These are phyloP conservation scores for Acacia pycnantha DNA, from an alignment of 331 rosid genomes.

Conservation along the genomic window DNA sequence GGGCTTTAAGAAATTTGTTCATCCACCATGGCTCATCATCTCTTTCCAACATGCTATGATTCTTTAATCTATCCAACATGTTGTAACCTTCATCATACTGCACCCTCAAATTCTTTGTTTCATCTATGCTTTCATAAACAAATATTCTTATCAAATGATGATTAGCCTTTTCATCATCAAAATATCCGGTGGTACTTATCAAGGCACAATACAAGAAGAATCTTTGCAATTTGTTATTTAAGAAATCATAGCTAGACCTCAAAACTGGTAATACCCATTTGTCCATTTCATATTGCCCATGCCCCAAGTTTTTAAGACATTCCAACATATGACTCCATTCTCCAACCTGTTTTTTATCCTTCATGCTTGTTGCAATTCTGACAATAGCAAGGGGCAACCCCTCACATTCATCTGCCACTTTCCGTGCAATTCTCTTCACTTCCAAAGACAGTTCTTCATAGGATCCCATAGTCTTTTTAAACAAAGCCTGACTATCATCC, in stretches of 20 bases:
- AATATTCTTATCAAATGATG: neutral
- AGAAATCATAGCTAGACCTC: neutral
- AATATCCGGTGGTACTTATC: fast-evolving
- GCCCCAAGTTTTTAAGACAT: neutral
- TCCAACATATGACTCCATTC: neutral
- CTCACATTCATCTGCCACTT: neutral
- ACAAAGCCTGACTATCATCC: neutral
- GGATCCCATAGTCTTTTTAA: no score
- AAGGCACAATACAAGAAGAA: neutral
- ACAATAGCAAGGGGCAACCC: neutral
- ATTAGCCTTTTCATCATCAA: neutral
- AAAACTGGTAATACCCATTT: neutral
- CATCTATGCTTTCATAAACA: neutral
- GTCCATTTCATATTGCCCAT: neutral
- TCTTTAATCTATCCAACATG: neutral
- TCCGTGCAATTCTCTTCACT: neutral
- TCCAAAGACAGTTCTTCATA: no score
- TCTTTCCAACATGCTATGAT: neutral
- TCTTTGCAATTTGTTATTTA: neutral
- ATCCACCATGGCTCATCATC: no score
- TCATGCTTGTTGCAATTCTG: neutral
- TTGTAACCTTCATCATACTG: no score
- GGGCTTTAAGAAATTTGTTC: no score
- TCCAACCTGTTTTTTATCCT: neutral
- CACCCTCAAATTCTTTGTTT: neutral